These are phyloP conservation scores for Claviceps paspali DNA, from an alignment of 2,329 filamentous ascomycete species.

Conservation along the genomic window DNA sequence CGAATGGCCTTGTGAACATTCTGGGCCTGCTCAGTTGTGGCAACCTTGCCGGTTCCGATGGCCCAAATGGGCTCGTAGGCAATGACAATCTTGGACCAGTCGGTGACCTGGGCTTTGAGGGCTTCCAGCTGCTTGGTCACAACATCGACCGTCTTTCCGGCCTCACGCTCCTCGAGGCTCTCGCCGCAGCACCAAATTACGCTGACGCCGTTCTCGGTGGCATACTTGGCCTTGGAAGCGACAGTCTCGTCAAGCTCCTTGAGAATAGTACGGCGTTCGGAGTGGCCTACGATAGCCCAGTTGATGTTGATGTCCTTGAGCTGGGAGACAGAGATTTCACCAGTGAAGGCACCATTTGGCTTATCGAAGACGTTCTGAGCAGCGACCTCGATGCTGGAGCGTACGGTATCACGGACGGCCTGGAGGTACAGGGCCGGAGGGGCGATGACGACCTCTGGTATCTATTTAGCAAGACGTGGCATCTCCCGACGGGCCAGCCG, in stretches of 20 bases:
- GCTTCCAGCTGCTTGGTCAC: slow-evolving; percentile 76
- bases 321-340: slow-evolving; percentile 86
- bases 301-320: slow-evolving; percentile 76
- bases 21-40: slow-evolving; percentile 77
- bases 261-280: slow-evolving; percentile 81
- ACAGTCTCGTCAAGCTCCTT: slow-evolving; percentile 75
- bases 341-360: slow-evolving; percentile 92
- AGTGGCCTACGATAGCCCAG: slow-evolving; percentile 90
- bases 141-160: slow-evolving; percentile 68
- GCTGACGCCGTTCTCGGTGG: slow-evolving; percentile 68
- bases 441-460: slow-evolving; percentile 79
- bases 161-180: slow-evolving; percentile 83
- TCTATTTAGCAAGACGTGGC: background rate
- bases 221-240: slow-evolving; percentile 86
- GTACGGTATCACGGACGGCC: slow-evolving; percentile 65
- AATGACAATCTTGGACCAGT: slow-evolving; percentile 91
- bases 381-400: slow-evolving; percentile 65
- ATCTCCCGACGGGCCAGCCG: background rate
- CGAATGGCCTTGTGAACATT: slow-evolving; percentile 89
- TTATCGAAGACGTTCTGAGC: slow-evolving; percentile 97
- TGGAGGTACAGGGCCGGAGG: slow-evolving; percentile 85
- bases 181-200: slow-evolving; percentile 98
- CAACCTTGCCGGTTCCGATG: slow-evolving; percentile 86
- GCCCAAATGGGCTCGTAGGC: slow-evolving; percentile 99
- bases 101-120: slow-evolving; percentile 58